These are phyloP conservation scores for Batrachochytrium dendrobatidis DNA, from an alignment of 371 early-diverging fungal genomes.

Conservation along the genomic window DNA sequence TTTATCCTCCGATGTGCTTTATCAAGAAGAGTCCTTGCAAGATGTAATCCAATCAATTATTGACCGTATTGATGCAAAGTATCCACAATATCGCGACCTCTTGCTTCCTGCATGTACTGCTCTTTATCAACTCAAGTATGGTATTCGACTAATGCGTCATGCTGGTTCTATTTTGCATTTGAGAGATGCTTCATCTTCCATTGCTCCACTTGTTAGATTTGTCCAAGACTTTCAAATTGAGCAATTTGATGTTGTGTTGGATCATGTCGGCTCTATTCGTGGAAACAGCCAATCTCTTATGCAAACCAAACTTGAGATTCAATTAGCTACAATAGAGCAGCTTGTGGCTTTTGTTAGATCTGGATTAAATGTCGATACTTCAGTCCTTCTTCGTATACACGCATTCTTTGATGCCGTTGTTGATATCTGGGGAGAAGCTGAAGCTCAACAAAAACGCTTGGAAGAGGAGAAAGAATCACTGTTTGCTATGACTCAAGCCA, in stretches of 20 bases:
- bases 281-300: not conserved
- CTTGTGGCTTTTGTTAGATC: not conserved
- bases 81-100: slow-evolving; percentile 65
- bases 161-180: not conserved
- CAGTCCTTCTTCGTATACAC: slow-evolving; percentile 8
- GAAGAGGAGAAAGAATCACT: slow-evolving; percentile 65
- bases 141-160: slow-evolving; percentile 52
- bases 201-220: not conserved
- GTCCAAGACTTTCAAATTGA: slow-evolving; percentile 1
- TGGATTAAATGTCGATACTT: not conserved
- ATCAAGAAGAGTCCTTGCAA: slow-evolving; percentile 49
- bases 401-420: slow-evolving; percentile 46
- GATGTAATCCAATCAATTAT: slow-evolving; percentile 63
- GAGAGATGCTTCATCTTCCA: not conserved
- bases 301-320: slow-evolving; percentile 3
- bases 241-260: not conserved
- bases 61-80: slow-evolving; percentile 50
- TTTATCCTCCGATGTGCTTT: not conserved
- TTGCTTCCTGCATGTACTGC: slow-evolving; percentile 64
- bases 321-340: slow-evolving; percentile 5
- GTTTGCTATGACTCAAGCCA: slow-evolving; percentile 56
- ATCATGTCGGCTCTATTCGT: not conserved
- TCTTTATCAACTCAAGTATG: slow-evolving; percentile 70
- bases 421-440: slow-evolving; percentile 63
- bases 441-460: slow-evolving; percentile 49